Evolutionary conservation across 2,329 filamentous ascomycete species (phyloP).

Genomic region (Ophiobolus disseminans): DNA sequence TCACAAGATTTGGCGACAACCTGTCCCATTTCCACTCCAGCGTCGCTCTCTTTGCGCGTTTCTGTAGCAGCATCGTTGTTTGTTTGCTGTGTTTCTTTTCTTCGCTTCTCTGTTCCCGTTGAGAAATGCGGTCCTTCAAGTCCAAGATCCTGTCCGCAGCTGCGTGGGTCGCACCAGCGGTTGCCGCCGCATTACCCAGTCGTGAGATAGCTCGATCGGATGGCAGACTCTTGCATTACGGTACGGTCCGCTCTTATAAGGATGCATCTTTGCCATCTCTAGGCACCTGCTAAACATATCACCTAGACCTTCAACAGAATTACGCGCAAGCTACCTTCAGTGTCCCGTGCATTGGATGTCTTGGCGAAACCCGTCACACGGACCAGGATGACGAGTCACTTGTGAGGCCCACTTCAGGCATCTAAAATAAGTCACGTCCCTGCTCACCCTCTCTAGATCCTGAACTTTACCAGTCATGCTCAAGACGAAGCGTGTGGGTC

Average conservation of each 20-base stretch:
- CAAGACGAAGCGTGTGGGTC: slow-evolving; percentile 47
- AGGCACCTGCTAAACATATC: slow-evolving; percentile 45
- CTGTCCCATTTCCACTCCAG: slow-evolving; percentile 25
- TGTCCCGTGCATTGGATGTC: slow-evolving; percentile 52
- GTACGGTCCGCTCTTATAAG: slow-evolving; percentile 36
- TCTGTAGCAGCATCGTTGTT: slow-evolving; percentile 5
- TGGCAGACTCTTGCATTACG: slow-evolving; percentile 35
- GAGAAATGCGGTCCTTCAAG: slow-evolving; percentile 42
- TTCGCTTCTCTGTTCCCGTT: slow-evolving; percentile 13
- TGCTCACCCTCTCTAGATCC: slow-evolving; percentile 47
- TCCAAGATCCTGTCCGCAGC: slow-evolving; percentile 40
- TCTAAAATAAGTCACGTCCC: slow-evolving; percentile 27
- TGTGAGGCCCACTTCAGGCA: slow-evolving; percentile 49
- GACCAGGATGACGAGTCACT: slow-evolving; percentile 51
- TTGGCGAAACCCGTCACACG: slow-evolving; percentile 46
- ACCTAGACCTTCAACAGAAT: slow-evolving; percentile 41
- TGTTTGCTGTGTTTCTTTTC: slow-evolving; percentile 7
- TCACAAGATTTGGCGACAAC: slow-evolving; percentile 20
- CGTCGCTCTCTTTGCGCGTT: slow-evolving; percentile 25
- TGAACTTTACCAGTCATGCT: slow-evolving; percentile 51
- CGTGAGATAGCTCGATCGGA: slow-evolving; percentile 25
- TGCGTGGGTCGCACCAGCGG: slow-evolving; percentile 36
- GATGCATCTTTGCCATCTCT: slow-evolving; percentile 28
- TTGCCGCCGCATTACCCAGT: slow-evolving; percentile 37
- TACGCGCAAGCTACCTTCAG: slow-evolving; percentile 53